These are phyloP conservation scores for Glaciozyma martinii DNA, from an alignment of 768 basidiomycete genomes.

Conservation along the genomic window DNA sequence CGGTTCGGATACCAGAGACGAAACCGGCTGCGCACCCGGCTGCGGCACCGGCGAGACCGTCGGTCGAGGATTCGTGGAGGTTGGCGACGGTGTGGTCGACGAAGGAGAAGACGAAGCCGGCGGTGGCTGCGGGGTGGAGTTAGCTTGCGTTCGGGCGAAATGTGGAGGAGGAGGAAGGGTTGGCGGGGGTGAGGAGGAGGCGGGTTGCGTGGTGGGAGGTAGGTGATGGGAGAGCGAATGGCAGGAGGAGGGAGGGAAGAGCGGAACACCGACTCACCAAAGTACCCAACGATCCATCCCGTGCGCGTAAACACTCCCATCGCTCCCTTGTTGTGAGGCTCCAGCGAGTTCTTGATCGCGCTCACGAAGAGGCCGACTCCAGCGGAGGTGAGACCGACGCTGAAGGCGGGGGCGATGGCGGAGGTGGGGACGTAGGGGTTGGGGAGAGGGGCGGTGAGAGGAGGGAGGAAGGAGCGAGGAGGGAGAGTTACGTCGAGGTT, in stretches of 20 bases:
- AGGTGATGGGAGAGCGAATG: too few species aligned
- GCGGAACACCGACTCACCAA: slow-evolving; percentile 54
- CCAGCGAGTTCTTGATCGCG: slow-evolving; percentile 68
- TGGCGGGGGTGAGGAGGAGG: neutral
- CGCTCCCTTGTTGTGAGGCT: slow-evolving; percentile 66
- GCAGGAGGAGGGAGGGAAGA: neutral
- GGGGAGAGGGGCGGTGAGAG: slow-evolving; percentile 1
- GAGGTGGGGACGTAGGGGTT: slow-evolving; percentile 21
- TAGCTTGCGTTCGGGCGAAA: too few species aligned
- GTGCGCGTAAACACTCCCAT: slow-evolving; percentile 78
- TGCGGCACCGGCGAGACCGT: slow-evolving; percentile 69
- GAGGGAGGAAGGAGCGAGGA: slow-evolving; percentile 29
- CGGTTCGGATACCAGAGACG: slow-evolving; percentile 54
- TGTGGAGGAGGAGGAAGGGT: neutral
- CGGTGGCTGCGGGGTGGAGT: slow-evolving; percentile 6
- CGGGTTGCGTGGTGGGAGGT: too few species aligned
- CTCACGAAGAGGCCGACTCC: slow-evolving; percentile 43
- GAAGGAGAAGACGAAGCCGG: slow-evolving; percentile 39
- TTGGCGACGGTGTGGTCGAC: slow-evolving; percentile 77
- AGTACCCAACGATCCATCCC: slow-evolving; percentile 81
- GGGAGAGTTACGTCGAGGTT: slow-evolving; percentile 25
- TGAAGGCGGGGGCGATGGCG: slow-evolving; percentile 22
- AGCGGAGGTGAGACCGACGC: slow-evolving; percentile 18
- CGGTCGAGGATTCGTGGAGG: slow-evolving; percentile 57
- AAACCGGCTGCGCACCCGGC: slow-evolving; percentile 92